Evolutionary conservation across 1,284 basidiomycete species (phyloP).

Genomic region (Phellinidium pouzarii): DNA sequence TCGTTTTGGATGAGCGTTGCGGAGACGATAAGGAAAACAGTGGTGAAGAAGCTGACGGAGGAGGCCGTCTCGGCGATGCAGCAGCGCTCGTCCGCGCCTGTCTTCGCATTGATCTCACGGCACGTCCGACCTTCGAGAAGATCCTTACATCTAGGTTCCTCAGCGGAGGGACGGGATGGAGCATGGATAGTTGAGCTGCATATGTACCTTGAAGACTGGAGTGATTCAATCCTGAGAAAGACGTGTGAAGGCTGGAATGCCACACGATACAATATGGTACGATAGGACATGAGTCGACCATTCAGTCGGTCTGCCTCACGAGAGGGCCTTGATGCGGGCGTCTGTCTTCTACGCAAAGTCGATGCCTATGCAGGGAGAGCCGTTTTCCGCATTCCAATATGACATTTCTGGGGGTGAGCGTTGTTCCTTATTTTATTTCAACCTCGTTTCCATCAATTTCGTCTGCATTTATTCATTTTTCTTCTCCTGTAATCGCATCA

Average conservation of each 20-base stretch:
- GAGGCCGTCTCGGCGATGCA: constrained; percentile 75
- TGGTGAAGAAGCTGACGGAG: constrained; percentile 71
- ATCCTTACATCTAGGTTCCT: constrained; percentile 77
- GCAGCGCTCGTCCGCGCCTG: constrained; percentile 76
- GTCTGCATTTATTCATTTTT: neutral
- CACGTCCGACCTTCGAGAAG: constrained; percentile 77
- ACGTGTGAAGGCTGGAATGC: no score
- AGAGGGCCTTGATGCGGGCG: constrained; percentile 1
- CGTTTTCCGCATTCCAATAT: neutral
- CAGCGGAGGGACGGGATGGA: constrained; percentile 61
- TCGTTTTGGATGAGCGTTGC: constrained; percentile 71
- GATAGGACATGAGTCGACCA: neutral
- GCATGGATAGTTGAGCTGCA: constrained; percentile 22
- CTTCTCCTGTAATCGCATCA: neutral
- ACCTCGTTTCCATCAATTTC: constrained; percentile 5
- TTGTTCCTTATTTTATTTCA: neutral
- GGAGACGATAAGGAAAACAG: constrained; percentile 61
- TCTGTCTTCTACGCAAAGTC: neutral
- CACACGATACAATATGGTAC: neutral
- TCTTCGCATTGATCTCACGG: constrained; percentile 62
- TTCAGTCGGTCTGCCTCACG: neutral
- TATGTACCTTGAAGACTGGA: constrained; percentile 1
- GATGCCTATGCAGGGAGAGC: neutral
- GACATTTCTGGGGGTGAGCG: neutral
- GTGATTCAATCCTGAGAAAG: no score